phyloP scores from a whole-genome alignment of 116 monocot genomes.

The Iris pallida region DNA sequence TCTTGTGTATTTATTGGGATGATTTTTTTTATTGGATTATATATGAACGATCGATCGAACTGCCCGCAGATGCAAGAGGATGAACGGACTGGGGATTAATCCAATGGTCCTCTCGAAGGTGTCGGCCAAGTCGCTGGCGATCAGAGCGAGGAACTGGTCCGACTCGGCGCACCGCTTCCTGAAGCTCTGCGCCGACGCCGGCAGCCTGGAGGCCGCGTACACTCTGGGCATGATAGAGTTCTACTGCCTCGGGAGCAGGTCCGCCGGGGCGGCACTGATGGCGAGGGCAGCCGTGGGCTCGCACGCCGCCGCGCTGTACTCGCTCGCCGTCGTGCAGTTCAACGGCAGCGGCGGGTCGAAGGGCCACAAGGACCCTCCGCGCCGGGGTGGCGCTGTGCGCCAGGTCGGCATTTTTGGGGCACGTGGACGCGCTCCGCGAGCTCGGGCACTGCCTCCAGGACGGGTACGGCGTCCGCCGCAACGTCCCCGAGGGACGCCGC shows the following conservation, averaged over 20 bases:
- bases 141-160: conserved; percentile 30
- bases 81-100: conserved; percentile 21
- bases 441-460: conserved; percentile 72
- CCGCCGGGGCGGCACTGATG: conserved; percentile 43
- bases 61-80: conserved; percentile 34
- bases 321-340: conserved; percentile 51
- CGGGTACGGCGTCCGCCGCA: conserved; percentile 55
- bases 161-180: conserved; percentile 31
- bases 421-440: conserved; percentile 67
- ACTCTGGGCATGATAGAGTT: conserved; percentile 36
- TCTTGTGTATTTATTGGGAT: too few species aligned
- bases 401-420: conserved; percentile 41
- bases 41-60: too few species aligned
- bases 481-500: conserved; percentile 42
- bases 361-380: conserved; percentile 44
- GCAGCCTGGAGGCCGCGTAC: conserved; percentile 33
- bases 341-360: conserved; percentile 45
- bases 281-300: conserved; percentile 42
- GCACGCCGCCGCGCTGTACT: conserved; percentile 61
- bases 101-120: conserved; percentile 22
- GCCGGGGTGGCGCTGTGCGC: conserved; percentile 55
- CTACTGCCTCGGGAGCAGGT: conserved; percentile 25
- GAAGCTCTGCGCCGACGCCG: conserved; percentile 32
- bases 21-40: too few species aligned
- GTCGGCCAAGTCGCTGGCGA: conserved; percentile 16